Conservation (phyloP, 2,329 filamentous ascomycete genomes). For the Arthroderma sp. region DNA sequence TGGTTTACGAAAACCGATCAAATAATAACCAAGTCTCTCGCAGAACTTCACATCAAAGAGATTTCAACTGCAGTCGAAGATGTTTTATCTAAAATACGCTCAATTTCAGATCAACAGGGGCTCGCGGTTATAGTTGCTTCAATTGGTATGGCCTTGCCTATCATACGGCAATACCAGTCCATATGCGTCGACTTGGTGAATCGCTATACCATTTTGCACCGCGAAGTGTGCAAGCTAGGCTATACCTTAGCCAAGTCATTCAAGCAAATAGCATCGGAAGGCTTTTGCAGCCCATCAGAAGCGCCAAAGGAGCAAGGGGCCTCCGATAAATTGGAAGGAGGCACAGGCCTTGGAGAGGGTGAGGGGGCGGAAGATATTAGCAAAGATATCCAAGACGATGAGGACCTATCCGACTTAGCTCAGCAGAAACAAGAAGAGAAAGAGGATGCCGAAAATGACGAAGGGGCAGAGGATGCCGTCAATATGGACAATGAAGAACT, state of each 20-base stretch:
- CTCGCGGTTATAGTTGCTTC: constrained; percentile 42
- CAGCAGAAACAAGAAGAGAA: constrained; percentile 58
- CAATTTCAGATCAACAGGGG: constrained; percentile 28
- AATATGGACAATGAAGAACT: constrained; percentile 69
- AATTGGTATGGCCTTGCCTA: constrained; percentile 51
- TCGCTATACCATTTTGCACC: constrained; percentile 52
- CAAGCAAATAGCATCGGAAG: constrained; percentile 63
- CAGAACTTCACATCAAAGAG: constrained; percentile 45
- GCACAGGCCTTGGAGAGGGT: constrained; percentile 87
- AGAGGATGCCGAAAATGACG: constrained; percentile 27
- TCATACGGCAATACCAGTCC: constrained; percentile 58
- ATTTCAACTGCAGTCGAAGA: constrained; percentile 36
- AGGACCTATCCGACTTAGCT: constrained; percentile 82
- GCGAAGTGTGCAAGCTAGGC: constrained; percentile 58
- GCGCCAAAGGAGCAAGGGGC: constrained; percentile 58
- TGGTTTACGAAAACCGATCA: constrained; percentile 51
- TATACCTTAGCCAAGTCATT: constrained; percentile 67
- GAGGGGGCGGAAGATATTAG: constrained; percentile 95
- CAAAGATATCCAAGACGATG: constrained; percentile 87
- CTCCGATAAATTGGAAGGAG: constrained; percentile 70
- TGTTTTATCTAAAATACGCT: constrained; percentile 34
- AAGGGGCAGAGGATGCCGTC: constrained; percentile 35
- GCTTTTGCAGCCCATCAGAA: constrained; percentile 84
- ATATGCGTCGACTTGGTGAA: constrained; percentile 47
- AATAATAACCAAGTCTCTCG: constrained; percentile 40